phyloP scores from a whole-genome alignment of 371 early-diverging fungal species.

The Apophysomyces trapeziformis region DNA sequence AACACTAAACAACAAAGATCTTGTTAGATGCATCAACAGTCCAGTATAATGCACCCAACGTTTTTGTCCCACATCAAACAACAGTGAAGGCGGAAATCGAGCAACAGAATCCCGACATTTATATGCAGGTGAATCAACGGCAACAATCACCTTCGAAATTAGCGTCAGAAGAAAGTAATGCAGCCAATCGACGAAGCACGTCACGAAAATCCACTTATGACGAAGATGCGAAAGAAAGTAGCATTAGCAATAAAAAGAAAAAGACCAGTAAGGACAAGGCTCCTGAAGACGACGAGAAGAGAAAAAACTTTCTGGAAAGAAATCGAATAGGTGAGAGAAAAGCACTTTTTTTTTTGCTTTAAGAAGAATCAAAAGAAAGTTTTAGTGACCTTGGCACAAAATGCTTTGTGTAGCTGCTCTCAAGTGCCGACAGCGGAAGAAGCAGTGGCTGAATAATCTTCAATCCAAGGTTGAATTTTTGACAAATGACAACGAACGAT shows the following conservation, averaged over 20 bases:
- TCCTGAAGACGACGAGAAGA: conserved; percentile 66
- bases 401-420: conserved; percentile 67
- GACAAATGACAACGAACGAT: conserved; percentile 72
- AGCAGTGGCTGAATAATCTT: conserved; percentile 80
- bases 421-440: conserved; percentile 91
- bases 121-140: conserved; percentile 8
- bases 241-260: conserved; percentile 30
- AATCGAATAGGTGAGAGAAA: conserved; percentile 72
- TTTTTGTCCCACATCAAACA: conserved; percentile 1
- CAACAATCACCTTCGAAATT: conserved; percentile 1
- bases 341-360: no score
- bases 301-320: conserved; percentile 82
- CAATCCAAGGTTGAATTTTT: conserved; percentile 80
- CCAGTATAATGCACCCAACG: conserved; percentile 8
- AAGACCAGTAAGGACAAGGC: conserved; percentile 37
- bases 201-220: conserved; percentile 17
- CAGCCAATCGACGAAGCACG: not conserved
- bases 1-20: not conserved
- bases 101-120: conserved; percentile 2
- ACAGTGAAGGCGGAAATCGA: conserved; percentile 7
- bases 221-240: conserved; percentile 23
- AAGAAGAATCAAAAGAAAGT: conserved; percentile 6
- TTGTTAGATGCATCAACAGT: conserved; percentile 7
- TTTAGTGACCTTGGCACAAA: not conserved
- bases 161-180: conserved; percentile 5